Evolutionary conservation across 441 rosid species (phyloP).

Genomic region (Rhodomyrtus psidioides): DNA sequence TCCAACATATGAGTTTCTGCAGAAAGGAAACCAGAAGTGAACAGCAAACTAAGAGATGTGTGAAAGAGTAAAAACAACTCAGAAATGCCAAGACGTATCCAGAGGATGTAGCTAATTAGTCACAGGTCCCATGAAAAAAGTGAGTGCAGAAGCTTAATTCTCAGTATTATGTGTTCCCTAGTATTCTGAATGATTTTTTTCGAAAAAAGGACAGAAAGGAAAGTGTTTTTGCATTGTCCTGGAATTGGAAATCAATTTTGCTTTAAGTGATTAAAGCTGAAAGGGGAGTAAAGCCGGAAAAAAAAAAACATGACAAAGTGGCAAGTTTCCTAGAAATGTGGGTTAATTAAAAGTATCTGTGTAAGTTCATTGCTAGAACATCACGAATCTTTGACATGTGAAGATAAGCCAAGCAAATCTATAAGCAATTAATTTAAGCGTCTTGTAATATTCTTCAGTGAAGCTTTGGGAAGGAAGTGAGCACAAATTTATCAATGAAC

Average conservation of each 20-base stretch:
- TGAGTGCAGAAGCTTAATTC: neutral
- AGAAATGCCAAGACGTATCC: neutral
- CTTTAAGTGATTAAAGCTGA: neutral
- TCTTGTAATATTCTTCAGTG: neutral
- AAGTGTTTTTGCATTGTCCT: neutral
- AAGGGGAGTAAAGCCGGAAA: neutral
- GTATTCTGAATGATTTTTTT: neutral
- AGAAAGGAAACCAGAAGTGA: neutral
- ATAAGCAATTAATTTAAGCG: neutral
- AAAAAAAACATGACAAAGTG: neutral
- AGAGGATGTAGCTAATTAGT: neutral
- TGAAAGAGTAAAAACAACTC: neutral
- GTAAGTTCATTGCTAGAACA: neutral
- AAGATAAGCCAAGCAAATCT: neutral
- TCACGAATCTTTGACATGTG: neutral
- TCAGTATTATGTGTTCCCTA: neutral
- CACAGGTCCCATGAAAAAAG: neutral
- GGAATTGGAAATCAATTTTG: neutral
- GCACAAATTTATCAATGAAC: constrained; percentile 30
- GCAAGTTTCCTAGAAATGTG: neutral
- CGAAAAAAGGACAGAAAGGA: neutral
- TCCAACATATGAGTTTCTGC: constrained; percentile 86
- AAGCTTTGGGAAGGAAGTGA: neutral
- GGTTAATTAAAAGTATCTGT: neutral
- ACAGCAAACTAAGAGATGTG: neutral